A percentile compares a stretch with the other conserved stretches of the same genome.
Evolutionary conservation across 805 yeast genomes (phyloP).

Genomic region (Candida verbasci): DNA sequence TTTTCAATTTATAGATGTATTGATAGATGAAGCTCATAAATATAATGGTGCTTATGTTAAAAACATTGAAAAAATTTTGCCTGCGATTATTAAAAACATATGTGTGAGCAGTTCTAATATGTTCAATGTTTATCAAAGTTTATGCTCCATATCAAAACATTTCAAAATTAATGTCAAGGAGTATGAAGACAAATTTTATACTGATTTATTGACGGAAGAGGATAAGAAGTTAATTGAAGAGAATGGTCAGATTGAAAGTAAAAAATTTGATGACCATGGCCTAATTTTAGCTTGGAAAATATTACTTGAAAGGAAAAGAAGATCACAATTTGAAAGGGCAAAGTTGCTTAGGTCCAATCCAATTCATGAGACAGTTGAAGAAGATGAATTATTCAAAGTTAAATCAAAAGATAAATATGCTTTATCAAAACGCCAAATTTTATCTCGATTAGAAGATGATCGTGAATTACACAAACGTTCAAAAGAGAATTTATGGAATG

Average conservation of each 20-base stretch:
- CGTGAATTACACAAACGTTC: constrained; percentile 84
- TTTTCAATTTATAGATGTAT: constrained; percentile 65
- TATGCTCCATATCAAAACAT: constrained; percentile 33
- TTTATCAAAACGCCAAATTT: constrained; percentile 47
- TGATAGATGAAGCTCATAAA: constrained; percentile 44
- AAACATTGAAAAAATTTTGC: constrained; percentile 28
- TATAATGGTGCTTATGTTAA: constrained; percentile 35
- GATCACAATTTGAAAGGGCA: constrained; percentile 48
- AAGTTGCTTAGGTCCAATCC: constrained; percentile 29
- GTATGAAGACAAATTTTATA: constrained; percentile 20
- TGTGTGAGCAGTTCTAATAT: constrained; percentile 33
- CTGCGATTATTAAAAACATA: constrained; percentile 28
- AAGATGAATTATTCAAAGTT: constrained; percentile 23
- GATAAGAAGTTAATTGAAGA: constrained; percentile 32
- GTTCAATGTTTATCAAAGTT: constrained; percentile 31
- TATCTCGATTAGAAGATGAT: constrained; percentile 86
- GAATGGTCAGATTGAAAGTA: constrained; percentile 10
- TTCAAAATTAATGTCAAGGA: constrained; percentile 26
- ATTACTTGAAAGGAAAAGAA: constrained; percentile 41
- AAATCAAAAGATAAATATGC: constrained; percentile 16
- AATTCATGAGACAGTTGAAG: constrained; percentile 21
- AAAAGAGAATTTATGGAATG: constrained; percentile 78
- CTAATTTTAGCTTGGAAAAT: constrained; percentile 43
- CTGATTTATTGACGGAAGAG: constrained; percentile 27
- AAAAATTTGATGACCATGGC: constrained; percentile 23